Evolutionary conservation across 768 basidiomycete species (phyloP), one percentile per base, ranked within the genome.

Genomic region (Rhodotorula toruloides): DNA sequence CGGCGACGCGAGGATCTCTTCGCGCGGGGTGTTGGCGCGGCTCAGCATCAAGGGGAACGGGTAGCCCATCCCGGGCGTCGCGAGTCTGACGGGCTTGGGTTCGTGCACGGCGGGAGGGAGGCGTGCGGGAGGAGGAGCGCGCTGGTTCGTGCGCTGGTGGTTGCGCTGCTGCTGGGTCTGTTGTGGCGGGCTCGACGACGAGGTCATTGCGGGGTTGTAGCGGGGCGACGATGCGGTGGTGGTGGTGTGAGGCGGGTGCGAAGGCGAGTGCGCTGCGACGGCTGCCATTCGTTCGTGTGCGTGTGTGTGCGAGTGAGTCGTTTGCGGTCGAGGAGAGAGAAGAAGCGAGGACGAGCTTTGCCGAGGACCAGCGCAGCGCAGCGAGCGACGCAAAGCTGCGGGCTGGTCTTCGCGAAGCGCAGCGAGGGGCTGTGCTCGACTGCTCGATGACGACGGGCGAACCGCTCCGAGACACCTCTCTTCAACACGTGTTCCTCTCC

Each of bases 21-120:
- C 52, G 34, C n/a, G 34, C 25, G 52, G 36, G 5, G 32, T 37
- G 22, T 32, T 25, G 14, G 40, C 53, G n/a, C n/a, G n/a, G n/a
- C n/a, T n/a, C 44, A 25, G 19, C 55, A 67, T 57, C 42, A 53
- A 39, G 1, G 66, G 66, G 56, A 67, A 67, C 3, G 66, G 66
- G 57, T 67, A 67, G 32, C 66, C 66, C 29, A 52, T 37, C 12
- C 37, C 42, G 4, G 66, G 66, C 14, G 56, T 58, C 0, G 61
- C 60, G 19, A 67, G 56, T 13, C 46, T 39, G 27, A 47, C 25
- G 16, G 66, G 66, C 25, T 46, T 44, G 7, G 60, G 57, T 10
- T 43, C 43, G 34, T 8, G 17, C 11, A 52, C 32, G 34, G 37
- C 11, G 27, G 54, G 14, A 1, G 40, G 25, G 42, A 44, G 17